Evolutionary conservation across 768 basidiomycete species (phyloP), one percentile per base, ranked within the genome.

Genomic region (Trametes punicea): DNA sequence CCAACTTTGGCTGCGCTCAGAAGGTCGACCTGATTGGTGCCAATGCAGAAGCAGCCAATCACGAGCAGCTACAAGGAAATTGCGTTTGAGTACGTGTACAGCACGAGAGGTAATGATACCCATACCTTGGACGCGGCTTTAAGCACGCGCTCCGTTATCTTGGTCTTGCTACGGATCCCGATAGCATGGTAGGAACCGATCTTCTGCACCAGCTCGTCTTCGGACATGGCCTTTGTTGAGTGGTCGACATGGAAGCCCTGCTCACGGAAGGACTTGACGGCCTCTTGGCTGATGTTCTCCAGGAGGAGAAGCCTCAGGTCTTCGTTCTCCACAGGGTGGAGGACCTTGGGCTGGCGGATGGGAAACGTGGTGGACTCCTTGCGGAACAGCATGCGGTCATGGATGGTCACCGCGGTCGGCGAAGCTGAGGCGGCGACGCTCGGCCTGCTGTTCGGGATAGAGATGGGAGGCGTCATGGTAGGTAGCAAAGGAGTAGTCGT

Each of bases 1-100:
- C 97, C 97, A 49, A 90, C 84, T 51, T 83, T 82, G 31, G 88
- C 84, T 23, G 95, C 93, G 2, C 88, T 84, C 46, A 69, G 57
- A 42, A 99, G 85, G 69, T 98, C 94, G 62, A 98, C 97, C 72
- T 98, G 97, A 73, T 98, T 98, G 50, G 93, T 95, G 47, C 97
- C 97, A 62, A 99, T 99, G 75, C 97, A 99, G 81, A 99, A 99
- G 72, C 97, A 99, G 10, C 97, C 96, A 60, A 98, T 93, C 67
- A 87, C 91, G 11, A 98, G 81, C 42, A 99, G 88, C 94, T 99
- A 34, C 1, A 66, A 5, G 18, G n/a, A 20, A 42, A 44, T 4
- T 38, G 30, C 5, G 38, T 49, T 21, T 49, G 41, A 41, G 39
- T 6, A 23, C 44, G 47, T 10, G 36, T 25, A 20, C 21, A 42